Evolutionary conservation across 371 early-diverging fungal genomes (phyloP).

Genomic region (Mucor plumbeus): DNA sequence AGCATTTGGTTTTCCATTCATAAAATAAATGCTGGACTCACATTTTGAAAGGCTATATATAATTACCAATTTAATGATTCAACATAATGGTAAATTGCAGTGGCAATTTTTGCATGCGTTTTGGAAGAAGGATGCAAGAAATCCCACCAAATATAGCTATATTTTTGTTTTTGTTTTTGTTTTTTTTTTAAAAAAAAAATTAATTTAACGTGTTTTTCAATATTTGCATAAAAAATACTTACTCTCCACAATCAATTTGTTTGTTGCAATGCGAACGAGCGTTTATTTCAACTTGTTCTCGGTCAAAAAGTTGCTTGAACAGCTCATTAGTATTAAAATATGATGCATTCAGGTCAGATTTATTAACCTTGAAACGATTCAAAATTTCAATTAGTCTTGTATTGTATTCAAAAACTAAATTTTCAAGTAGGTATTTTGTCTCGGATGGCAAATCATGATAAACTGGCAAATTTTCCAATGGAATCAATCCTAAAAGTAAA

Average conservation of each 20-base stretch:
- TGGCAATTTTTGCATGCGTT: slow-evolving; percentile 18
- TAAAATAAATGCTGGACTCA: no score
- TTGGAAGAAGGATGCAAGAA: slow-evolving; percentile 17
- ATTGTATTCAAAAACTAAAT: slow-evolving; percentile 17
- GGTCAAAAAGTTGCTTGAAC: slow-evolving; percentile 1
- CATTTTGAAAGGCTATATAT: no score
- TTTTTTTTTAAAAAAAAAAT: not conserved
- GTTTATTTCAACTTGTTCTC: not conserved
- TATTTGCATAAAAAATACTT: not conserved
- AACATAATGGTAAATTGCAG: slow-evolving; percentile 3
- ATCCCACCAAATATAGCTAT: slow-evolving; percentile 30
- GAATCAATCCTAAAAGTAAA: slow-evolving; percentile 20
- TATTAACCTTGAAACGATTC: not conserved
- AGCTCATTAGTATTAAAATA: slow-evolving; percentile 12
- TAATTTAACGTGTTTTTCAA: not conserved
- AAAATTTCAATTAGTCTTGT: not conserved
- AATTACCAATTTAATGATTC: not conserved
- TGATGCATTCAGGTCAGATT: not conserved
- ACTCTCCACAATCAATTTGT: slow-evolving; percentile 15
- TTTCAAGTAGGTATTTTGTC: not conserved
- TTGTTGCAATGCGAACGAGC: slow-evolving; percentile 5
- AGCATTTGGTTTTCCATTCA: no score
- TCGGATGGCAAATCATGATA: not conserved
- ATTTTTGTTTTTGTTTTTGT: no score
- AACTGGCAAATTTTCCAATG: slow-evolving; percentile 13